These are phyloP conservation scores for Vishniacozyma victoriae DNA, from an alignment of 768 basidiomycete genomes.

Conservation along the genomic window DNA sequence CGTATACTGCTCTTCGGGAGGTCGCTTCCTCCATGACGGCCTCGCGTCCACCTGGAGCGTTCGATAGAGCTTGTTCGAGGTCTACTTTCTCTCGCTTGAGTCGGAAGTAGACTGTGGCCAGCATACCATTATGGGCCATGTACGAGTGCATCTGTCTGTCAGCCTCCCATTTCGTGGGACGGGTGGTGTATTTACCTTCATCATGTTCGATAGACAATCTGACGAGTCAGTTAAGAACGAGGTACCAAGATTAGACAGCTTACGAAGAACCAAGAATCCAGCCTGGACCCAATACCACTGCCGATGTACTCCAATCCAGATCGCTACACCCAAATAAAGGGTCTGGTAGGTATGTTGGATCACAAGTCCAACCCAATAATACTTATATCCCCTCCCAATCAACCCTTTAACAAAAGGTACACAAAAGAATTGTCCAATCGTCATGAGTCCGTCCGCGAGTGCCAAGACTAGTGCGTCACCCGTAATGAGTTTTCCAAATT, in stretches of 20 bases:
- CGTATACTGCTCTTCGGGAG: slow-evolving; percentile 10
- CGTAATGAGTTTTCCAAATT: slow-evolving; percentile 81
- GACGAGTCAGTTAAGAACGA: slow-evolving; percentile 47
- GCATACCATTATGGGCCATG: slow-evolving; percentile 76
- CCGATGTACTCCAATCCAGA: slow-evolving; percentile 86
- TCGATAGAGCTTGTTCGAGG: slow-evolving; percentile 18
- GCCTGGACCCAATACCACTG: slow-evolving; percentile 95
- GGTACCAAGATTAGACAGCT: slow-evolving; percentile 8
- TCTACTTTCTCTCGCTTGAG: slow-evolving; percentile 51
- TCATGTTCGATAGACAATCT: slow-evolving; percentile 63
- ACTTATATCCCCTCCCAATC: slow-evolving; percentile 70
- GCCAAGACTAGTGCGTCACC: slow-evolving; percentile 76
- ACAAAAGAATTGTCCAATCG: slow-evolving; percentile 64
- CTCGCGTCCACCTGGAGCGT: slow-evolving; percentile 35
- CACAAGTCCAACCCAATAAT: slow-evolving; percentile 67
- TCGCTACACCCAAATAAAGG: slow-evolving; percentile 60
- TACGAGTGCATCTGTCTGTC: slow-evolving; percentile 81
- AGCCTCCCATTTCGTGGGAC: slow-evolving; percentile 2
- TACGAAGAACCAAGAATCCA: slow-evolving; percentile 47
- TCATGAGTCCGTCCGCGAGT: slow-evolving; percentile 73
- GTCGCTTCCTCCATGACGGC: slow-evolving; percentile 21
- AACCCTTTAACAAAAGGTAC: slow-evolving; percentile 78
- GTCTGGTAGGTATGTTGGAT: slow-evolving; percentile 80
- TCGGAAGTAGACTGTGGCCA: slow-evolving; percentile 51
- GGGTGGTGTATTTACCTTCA: slow-evolving; percentile 40